Evolutionary conservation across 805 yeast species (phyloP), one percentile per base, ranked within the genome.

Genomic region (Candida berthetii): DNA sequence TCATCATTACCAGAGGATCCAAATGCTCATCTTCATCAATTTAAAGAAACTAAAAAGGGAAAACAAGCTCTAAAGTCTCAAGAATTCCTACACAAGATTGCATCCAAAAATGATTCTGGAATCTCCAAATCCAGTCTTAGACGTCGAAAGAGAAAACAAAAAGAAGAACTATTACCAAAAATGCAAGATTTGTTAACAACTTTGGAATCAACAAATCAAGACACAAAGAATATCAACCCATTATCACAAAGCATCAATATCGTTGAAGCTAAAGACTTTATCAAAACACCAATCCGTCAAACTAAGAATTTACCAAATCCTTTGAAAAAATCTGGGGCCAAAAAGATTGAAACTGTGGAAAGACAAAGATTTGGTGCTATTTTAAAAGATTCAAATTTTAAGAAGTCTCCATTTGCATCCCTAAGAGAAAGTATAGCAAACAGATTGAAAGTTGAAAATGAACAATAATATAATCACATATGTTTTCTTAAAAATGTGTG

Each of bases 81-180:
- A 27, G 55, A 56, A 27, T 68, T 74, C 48, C 57, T 67, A 24
- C 66, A 62, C 31, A 65, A 58, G 40, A 65, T 71, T 44, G 64
- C 62, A 22, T 51, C 57, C 29, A 54, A 53, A 22, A 54, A 58
- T 44, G 54, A 37, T 16, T 29, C 33, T 15, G 74, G 76, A 18
- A 69, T 85, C 35, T 80, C 88, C 17, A 85, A 84, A 55, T 79
- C 87, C 6, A 67, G 88, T 0, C 46, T 72, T 3, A 71, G 87
- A 54, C 71, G 82, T 58, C 71, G 87, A 48, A 80, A 81, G 51
- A 76, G 85, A 48, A 75, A 71, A 50, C 67, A 70, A 38, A 75
- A 73, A 50, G 84, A 82, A 42, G 76, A 80, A 48, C 64, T 85
- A 45, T 76, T 75, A 50, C 87, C 90, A 4, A 73, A 79, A 52